Base-by-base conservation (phyloP, 352 stramenopile species). In the Pythium volutum region DNA sequence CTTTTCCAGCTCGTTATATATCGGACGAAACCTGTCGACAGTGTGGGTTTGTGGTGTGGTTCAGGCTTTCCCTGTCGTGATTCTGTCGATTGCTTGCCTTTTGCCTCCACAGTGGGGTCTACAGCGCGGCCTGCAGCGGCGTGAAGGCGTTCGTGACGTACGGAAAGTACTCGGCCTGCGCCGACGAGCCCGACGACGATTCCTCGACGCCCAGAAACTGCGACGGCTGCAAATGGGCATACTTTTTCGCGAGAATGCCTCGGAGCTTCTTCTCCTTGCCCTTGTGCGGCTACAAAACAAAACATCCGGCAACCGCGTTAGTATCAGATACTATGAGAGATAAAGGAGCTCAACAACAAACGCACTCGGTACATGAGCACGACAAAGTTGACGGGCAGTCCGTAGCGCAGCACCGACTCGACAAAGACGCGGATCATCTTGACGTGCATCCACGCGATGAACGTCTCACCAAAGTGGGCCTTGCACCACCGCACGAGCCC, bases 401-500 rank as follows among this genome's bases (percentile, higher is more conserved):
- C 97, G 69, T 99, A 99, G 59, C 96, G 91, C 56, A 99, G 81
- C 52, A 99, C 95, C 62, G 89, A 98, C 78, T 99, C 97, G 39
- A 98, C 95, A 79, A 99, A 99, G 15, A 97, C 84, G 47, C 96
- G 91, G 70, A 99, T 92, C 71, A 90, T 89, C 80, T 99, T 99
- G 64, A 99, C 95, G 71, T 99, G 96, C 87, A 99, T 98, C 97
- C 96, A 99, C 12, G 95, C 95, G 48, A 98, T 97, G 66, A 98
- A 99, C 11, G 93, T 93, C 74, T 99, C 97, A 68, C 96, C 95
- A 74, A 98, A 99, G 73, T 99, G 97, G 20, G 93, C 96, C 75
- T 98, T 98, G 86, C 97, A 99, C 96, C 96, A 99, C 56, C 96
- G 90, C 51, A 97, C 91, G 55, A 98, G 89, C 8, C 91, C 92